phyloP scores from a whole-genome alignment of 768 basidiomycete genomes.

The Tricholoma saponaceum region DNA sequence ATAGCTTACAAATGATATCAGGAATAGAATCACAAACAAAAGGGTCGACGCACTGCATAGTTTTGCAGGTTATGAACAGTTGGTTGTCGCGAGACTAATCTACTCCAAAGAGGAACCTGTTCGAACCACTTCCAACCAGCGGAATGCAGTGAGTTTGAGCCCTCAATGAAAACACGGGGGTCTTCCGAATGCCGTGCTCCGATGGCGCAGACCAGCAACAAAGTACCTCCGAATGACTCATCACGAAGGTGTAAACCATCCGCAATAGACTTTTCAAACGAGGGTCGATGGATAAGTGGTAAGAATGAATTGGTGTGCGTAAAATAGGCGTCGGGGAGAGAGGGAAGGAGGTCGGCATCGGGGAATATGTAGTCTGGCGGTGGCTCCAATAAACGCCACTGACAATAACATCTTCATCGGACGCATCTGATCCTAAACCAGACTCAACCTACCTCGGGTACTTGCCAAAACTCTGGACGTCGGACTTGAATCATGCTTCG shows the following conservation, averaged over 20 bases:
- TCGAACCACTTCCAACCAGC: slow-evolving; percentile 66
- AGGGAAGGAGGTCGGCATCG: slow-evolving; percentile 44
- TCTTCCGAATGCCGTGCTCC: slow-evolving; percentile 61
- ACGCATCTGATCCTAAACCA: neutral
- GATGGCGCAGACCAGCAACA: slow-evolving; percentile 64
- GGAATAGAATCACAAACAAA: neutral
- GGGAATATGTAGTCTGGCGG: slow-evolving; percentile 41
- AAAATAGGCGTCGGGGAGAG: slow-evolving; percentile 69
- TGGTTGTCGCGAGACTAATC: slow-evolving; percentile 53
- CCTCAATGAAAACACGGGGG: slow-evolving; percentile 49
- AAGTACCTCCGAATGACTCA: slow-evolving; percentile 42
- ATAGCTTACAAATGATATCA: slow-evolving; percentile 33
- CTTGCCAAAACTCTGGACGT: slow-evolving; percentile 48
- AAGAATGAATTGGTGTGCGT: slow-evolving; percentile 43
- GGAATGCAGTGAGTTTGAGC: slow-evolving; percentile 36
- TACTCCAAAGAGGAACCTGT: slow-evolving; percentile 61
- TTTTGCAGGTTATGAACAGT: slow-evolving; percentile 72
- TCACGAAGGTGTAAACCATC: slow-evolving; percentile 50
- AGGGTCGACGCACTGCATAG: slow-evolving; percentile 47
- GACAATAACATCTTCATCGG: neutral
- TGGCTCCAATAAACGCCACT: neutral
- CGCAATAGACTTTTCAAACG: slow-evolving; percentile 51
- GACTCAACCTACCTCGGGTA: slow-evolving; percentile 6
- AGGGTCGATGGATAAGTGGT: slow-evolving; percentile 71
- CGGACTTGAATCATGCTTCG: slow-evolving; percentile 21